These are phyloP conservation scores for Epichloe festucae DNA, from an alignment of 2,329 filamentous ascomycete genomes.

Conservation along the genomic window DNA sequence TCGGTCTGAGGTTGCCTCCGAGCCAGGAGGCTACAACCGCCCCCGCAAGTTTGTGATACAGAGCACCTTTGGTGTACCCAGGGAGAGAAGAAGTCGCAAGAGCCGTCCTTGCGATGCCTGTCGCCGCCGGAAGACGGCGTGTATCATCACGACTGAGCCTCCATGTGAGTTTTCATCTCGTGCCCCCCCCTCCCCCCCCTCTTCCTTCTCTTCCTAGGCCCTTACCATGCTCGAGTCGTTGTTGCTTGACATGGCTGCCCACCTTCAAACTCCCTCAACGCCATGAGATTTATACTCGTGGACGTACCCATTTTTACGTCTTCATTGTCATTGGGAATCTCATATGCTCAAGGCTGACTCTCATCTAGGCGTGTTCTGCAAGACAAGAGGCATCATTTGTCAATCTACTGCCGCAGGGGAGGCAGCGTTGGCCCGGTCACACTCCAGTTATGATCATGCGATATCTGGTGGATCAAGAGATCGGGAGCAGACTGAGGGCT, in stretches of 20 bases:
- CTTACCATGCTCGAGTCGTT: background rate
- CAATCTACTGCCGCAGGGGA: conserved; percentile 15
- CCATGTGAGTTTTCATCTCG: conserved; percentile 24
- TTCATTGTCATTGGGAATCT: background rate
- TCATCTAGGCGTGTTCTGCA: conserved; percentile 20
- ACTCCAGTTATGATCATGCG: background rate
- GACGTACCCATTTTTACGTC: background rate
- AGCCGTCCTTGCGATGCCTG: conserved; percentile 33
- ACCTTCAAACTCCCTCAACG: background rate
- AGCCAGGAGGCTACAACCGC: conserved; percentile 1
- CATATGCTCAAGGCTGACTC: background rate
- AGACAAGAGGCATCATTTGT: conserved; percentile 20
- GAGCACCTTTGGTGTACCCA: conserved; percentile 27
- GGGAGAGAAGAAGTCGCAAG: conserved; percentile 30
- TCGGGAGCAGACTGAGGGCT: background rate
- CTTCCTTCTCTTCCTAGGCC: background rate
- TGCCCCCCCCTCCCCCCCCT: background rate
- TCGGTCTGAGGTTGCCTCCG: conserved; percentile 1
- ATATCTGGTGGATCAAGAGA: background rate
- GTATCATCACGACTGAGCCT: conserved; percentile 29
- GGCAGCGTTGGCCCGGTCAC: background rate
- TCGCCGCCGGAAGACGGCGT: conserved; percentile 32
- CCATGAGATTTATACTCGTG: background rate
- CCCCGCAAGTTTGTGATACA: conserved; percentile 27
- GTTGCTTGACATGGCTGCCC: background rate